Evolutionary conservation across 176 grass and related monocot species (phyloP), one percentile per base, ranked within the genome.

Genomic region (Oryza officinalis): DNA sequence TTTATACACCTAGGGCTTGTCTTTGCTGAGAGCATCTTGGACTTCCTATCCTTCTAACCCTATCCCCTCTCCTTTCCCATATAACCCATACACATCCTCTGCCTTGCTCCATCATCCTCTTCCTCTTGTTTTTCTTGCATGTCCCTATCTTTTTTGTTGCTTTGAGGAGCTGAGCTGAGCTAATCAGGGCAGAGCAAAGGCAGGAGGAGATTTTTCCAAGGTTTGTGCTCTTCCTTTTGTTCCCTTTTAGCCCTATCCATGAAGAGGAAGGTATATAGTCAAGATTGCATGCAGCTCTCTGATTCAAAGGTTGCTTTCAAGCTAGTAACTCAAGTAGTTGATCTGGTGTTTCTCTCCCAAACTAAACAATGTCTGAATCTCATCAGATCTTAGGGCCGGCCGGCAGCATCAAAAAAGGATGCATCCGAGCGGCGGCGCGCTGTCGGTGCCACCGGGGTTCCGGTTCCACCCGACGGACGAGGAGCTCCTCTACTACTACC

Each of bases 401-500:
- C n/a, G 4, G 54, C 54, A 59, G 57, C 57, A 61, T 25, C n/a
- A 79, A 92, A 78, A 35, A 83, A 95, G 81, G 59, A 93, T 98
- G 93, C 88, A 88, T 81, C 91, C 87, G 1, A 86, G 82, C 74
- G 81, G 70, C 73, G 76, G 89, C 59, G 69, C 89, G 30, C 30
- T 95, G 38, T 87, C 93, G 8, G 96, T 98, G 69, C 93, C 96
- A 60, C 96, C 93, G 14, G 96, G 96, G 13, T 98, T 98, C 75
- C 93, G 96, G 14, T 98, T 98, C 83, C 96, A 98, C 79, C 96
- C 91, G 3, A 95, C 96, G 0, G 96, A 98, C 8, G 96, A 98
- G 81, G 96, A 98, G 85, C 92, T 98, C 67, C 93, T 98, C 46
- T 92, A 98, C 84, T 98, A 98, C 87, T 98, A 98, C 89, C 76